These are phyloP conservation scores for Stylonectria norvegica DNA, from an alignment of 2,329 filamentous ascomycete genomes.

Conservation along the genomic window DNA sequence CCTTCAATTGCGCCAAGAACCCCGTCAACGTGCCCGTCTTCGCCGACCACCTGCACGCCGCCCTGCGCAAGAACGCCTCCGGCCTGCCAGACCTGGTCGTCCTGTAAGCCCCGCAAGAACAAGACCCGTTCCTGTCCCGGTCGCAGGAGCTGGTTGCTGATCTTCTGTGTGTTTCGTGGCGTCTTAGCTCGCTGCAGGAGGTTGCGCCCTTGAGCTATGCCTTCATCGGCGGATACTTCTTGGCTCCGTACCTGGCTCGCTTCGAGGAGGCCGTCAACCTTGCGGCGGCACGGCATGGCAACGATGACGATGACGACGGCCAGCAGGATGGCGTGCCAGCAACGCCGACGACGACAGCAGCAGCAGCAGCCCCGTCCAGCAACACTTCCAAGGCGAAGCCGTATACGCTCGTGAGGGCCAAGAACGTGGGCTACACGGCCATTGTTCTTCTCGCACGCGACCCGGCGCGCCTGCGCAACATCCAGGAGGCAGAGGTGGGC, in stretches of 20 bases:
- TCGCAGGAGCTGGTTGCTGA: conserved; percentile 18
- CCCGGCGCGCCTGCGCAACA: conserved; percentile 54
- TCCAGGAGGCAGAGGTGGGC: conserved; percentile 79
- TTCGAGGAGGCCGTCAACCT: conserved; percentile 70
- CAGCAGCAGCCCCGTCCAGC: conserved; percentile 22
- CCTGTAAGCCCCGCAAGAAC: conserved; percentile 43
- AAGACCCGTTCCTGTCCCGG: background rate
- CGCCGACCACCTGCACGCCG: conserved; percentile 63
- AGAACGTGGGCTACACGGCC: conserved; percentile 84
- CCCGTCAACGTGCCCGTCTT: conserved; percentile 68
- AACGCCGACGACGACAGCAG: conserved; percentile 5
- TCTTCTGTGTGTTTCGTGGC: conserved; percentile 16
- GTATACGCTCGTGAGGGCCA: conserved; percentile 68
- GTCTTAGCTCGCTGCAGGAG: conserved; percentile 75
- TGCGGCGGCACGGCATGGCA: conserved; percentile 50
- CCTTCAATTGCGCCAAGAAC: conserved; percentile 82
- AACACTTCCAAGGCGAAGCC: too few relatives aligned
- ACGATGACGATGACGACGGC: too few relatives aligned
- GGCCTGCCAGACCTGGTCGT: conserved; percentile 53
- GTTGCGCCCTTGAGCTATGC: conserved; percentile 78
- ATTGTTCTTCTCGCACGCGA: conserved; percentile 79
- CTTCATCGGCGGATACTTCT: conserved; percentile 79
- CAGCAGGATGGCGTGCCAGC: too few relatives aligned
- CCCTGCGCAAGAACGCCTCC: conserved; percentile 49
- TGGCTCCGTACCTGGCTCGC: conserved; percentile 70